Evolutionary conservation across 176 grass and related monocot genomes (phyloP).

Genomic region (Oryza glaberrima): DNA sequence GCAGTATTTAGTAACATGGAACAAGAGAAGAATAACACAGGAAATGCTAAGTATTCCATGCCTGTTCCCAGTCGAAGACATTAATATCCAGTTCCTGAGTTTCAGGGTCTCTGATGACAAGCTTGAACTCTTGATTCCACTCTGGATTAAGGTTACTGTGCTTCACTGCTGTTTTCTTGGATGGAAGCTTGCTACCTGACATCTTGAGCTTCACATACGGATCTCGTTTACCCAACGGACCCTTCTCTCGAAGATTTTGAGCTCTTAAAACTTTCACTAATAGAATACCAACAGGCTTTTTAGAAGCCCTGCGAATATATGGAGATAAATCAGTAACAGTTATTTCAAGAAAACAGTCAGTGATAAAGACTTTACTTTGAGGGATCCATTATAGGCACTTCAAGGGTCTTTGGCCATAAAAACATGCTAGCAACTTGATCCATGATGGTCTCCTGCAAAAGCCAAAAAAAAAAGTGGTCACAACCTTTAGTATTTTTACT

Average conservation of each 20-base stretch:
- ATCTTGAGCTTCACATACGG: constrained; percentile 92
- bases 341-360: constrained; percentile 29
- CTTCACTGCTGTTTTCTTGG: constrained; percentile 92
- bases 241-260: constrained; percentile 77
- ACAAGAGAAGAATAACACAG: constrained; percentile 26
- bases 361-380: constrained; percentile 60
- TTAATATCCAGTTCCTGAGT: constrained; percentile 70
- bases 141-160: constrained; percentile 83
- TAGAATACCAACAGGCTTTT: constrained; percentile 83
- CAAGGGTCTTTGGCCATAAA: constrained; percentile 85
- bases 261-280: constrained; percentile 77
- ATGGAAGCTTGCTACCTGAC: constrained; percentile 77
- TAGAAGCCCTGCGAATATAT: constrained; percentile 67
- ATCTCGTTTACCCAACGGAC: constrained; percentile 84
- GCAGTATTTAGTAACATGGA: not conserved
- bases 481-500: too few species aligned
- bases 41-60: constrained; percentile 32
- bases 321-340: not conserved
- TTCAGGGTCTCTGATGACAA: constrained; percentile 83
- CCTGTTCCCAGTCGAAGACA: constrained; percentile 93
- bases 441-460: constrained; percentile 84
- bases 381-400: constrained; percentile 87
- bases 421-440: constrained; percentile 94
- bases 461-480: constrained; percentile 1
- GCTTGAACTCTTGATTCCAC: constrained; percentile 89